Evolutionary conservation across 495 filamentous ascomycete genomes (phyloP).

Genomic region (Endocarpon pusillum): DNA sequence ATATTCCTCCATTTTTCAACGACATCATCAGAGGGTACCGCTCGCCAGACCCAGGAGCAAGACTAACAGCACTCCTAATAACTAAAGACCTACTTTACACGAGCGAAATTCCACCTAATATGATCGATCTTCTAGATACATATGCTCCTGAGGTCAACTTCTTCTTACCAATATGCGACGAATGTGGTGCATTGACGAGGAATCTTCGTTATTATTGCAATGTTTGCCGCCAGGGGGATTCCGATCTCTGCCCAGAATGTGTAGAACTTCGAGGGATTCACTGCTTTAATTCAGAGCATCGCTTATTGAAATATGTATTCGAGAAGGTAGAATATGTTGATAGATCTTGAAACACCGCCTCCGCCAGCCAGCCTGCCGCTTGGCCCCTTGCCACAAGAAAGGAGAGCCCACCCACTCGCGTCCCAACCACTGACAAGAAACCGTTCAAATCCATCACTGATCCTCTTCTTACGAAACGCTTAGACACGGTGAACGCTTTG

Average conservation of each 20-base stretch:
- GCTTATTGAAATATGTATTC: slow-evolving; percentile 1
- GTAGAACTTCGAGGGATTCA: slow-evolving; percentile 1
- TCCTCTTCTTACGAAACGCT: no score
- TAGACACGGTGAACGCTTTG: no score
- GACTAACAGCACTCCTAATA: background rate
- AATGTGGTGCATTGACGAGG: slow-evolving; percentile 3
- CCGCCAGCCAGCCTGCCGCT: no score
- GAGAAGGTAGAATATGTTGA: background rate
- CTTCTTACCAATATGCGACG: slow-evolving; percentile 3
- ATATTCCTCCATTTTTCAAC: slow-evolving; percentile 1
- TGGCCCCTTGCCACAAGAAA: no score
- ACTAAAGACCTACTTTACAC: background rate
- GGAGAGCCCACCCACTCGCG: no score
- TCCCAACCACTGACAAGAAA: no score
- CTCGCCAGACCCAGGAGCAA: background rate
- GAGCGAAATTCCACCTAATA: background rate
- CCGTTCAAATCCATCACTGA: no score
- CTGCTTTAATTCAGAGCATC: slow-evolving; percentile 4
- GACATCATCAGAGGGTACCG: background rate
- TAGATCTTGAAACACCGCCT: no score
- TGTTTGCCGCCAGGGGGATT: slow-evolving; percentile 2
- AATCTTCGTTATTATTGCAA: slow-evolving; percentile 4
- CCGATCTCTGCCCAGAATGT: slow-evolving; percentile 3
- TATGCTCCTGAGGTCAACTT: background rate
- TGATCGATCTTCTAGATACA: background rate